These are phyloP conservation scores for Eimeria sp. DNA, from an alignment of 169 alveolate genomes.

Conservation along the genomic window DNA sequence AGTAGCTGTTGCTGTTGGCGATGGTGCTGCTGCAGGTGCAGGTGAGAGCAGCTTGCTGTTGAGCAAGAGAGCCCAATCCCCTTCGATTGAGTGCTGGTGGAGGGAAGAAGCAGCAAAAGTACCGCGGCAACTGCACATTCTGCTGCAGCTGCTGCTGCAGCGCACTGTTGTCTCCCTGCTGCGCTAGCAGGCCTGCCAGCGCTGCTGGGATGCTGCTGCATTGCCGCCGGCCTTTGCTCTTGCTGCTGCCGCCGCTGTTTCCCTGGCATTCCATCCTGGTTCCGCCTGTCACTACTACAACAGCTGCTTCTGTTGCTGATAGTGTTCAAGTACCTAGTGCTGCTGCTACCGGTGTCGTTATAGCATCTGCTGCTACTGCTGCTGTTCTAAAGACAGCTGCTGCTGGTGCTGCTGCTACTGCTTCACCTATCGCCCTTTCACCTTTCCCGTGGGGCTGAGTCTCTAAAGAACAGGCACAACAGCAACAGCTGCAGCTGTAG, in stretches of 20 bases:
- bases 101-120: conserved; percentile 50
- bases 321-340: conserved; percentile 56
- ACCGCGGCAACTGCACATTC: conserved; percentile 1
- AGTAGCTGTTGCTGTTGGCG: conserved; percentile 14
- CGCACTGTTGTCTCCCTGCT: too few species aligned
- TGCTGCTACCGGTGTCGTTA: conserved; percentile 59
- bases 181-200: not conserved
- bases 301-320: too few species aligned
- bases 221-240: not conserved
- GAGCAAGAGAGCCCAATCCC: conserved; percentile 25
- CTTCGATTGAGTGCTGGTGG: conserved; percentile 56
- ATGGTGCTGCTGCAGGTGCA: conserved; percentile 56
- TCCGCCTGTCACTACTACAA: too few species aligned
- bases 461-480: too few species aligned
- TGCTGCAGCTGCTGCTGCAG: conserved; percentile 62
- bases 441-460: too few species aligned
- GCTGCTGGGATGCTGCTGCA: not conserved
- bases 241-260: conserved; percentile 36
- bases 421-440: not conserved
- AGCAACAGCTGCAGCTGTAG: too few species aligned
- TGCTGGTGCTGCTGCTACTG: conserved; percentile 19
- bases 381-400: not conserved
- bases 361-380: conserved; percentile 39
- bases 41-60: conserved; percentile 2
- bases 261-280: too few species aligned